Base-by-base conservation (phyloP, 805 yeast species). In the Phaffomyces opuntiae region DNA sequence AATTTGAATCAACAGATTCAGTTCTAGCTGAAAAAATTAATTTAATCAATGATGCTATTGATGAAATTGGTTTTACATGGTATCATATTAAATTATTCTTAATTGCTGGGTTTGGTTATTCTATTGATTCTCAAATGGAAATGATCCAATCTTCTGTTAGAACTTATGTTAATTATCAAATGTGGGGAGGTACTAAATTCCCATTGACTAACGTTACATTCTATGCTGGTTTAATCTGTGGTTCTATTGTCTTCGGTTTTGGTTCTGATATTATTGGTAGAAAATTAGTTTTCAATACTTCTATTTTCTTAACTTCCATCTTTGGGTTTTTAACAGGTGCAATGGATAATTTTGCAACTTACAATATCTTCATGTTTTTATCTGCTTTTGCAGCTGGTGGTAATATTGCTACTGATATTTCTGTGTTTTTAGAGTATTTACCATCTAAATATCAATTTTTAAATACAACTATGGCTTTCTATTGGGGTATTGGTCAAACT, bases 21-120 rank as follows among this genome's bases (percentile, higher is more conserved):
- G 57, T 53, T 5, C 46, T 56, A 7, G 48, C 56, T 4, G 45
- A 50, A 42, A 75, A 75, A 49, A 72, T 75, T 55, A 61, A 59
- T 38, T 57, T 77, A 9, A 62, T 77, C 44, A 77, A 77, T 57
- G 60, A 74, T 46, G 80, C 83, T 16, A 65, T 78, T 47, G 81
- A 79, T 54, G 80, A 79, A 53, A 75, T 79, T 45, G 83, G 83
- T 0, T 77, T 79, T 62, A 78, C 84, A 2, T 70, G 74, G 72
- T 67, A 69, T 48, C 78, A 75, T 49, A 57, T 62, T 25, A 66
- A 71, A 50, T 55, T 72, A 9, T 74, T 75, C 54, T 55, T 63
- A 42, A 58, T 75, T 29, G 77, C 78, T 11, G 81, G 81, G 7
- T 72, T 71, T 54, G 81, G 80, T 42, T 75, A 74, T 52, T 66